Base-by-base conservation (phyloP, 805 yeast species). In the Lipomyces chichibuensis region DNA sequence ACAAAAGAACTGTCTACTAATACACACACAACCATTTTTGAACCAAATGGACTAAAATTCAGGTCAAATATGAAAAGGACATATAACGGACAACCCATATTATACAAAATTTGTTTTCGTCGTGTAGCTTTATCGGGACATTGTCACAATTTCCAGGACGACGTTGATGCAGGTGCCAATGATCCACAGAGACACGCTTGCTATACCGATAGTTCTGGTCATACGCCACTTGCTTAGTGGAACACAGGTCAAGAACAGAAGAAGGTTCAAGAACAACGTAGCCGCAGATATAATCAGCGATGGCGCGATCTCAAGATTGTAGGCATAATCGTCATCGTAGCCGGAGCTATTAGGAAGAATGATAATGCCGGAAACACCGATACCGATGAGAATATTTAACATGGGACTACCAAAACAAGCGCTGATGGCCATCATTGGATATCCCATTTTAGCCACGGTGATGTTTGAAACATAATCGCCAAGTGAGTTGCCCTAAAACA, bases 351-450 rank as follows among this genome's bases (percentile, higher is more conserved):
- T 62, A 1, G 74, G 66, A 54, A 81, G 77, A 7, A 84, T 78
- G 0, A 87, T 66, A 43, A 91, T 67, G 0, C 94, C 92, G 71
- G 90, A 89, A 4, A 88, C 74, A 0, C 98, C 97, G 67, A 94
- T 79, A 0, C 98, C 96, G 52, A 93, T 81, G 11, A 95, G 79
- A 55, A 89, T 80, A 62, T 92, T 89, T 54, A 95, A 76, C 65
- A 94, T 78, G 0, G 98, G 98, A 0, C 97, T 92, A 0, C 98
- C 98, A 76, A 93, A 89, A 74, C 98, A 93, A 0, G 98, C 97
- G 35, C 95, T 90, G n/a, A 95, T 81, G 0, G 98, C 98, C 90
- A 94, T 90, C 57, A 89, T 83, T 0, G 97, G 91, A 79, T 86
- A 87, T 0, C 97, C 97, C 83, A 91, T 84, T 65, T 81, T 81